phyloP scores from a whole-genome alignment of 2,329 filamentous ascomycete species.

The Aureobasidium subglaciale region DNA sequence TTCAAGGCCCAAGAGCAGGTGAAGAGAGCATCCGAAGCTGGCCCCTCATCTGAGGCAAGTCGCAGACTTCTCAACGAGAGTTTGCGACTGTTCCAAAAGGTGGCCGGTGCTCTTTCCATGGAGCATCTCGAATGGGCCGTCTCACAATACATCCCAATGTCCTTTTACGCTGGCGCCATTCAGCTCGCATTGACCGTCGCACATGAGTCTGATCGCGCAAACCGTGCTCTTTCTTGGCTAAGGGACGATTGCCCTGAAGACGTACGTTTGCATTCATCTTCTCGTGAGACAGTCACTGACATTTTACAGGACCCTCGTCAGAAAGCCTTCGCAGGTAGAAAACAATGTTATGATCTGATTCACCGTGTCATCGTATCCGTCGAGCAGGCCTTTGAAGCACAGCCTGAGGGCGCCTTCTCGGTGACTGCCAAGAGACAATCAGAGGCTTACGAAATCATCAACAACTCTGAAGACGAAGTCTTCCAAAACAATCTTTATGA shows the following conservation, averaged over 20 bases:
- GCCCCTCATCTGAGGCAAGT: slow-evolving; percentile 65
- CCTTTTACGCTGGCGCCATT: slow-evolving; percentile 88
- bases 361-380: slow-evolving; percentile 73
- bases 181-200: slow-evolving; percentile 79
- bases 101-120: slow-evolving; percentile 73
- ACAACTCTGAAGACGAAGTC: slow-evolving; percentile 80
- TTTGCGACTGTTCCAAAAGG: slow-evolving; percentile 77
- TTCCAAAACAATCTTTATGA: slow-evolving; percentile 97
- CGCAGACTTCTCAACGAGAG: slow-evolving; percentile 82
- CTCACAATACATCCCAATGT: slow-evolving; percentile 68
- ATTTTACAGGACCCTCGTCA: slow-evolving; percentile 56
- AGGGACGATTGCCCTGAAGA: slow-evolving; percentile 68
- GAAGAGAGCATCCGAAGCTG: slow-evolving; percentile 77
- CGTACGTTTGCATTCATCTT: background rate
- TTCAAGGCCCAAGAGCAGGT: slow-evolving; percentile 97
- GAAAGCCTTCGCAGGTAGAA: slow-evolving; percentile 61
- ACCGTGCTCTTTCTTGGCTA: slow-evolving; percentile 77
- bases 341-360: slow-evolving; percentile 78
- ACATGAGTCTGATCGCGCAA: slow-evolving; percentile 76
- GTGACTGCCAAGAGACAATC: slow-evolving; percentile 68
- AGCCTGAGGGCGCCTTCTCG: slow-evolving; percentile 71
- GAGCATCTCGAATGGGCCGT: slow-evolving; percentile 74
- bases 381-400: slow-evolving; percentile 63
- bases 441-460: slow-evolving; percentile 87
- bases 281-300: background rate